These are phyloP conservation scores for Eucalyptus decipiens DNA, from an alignment of 345 rosid species.

Conservation along the genomic window DNA sequence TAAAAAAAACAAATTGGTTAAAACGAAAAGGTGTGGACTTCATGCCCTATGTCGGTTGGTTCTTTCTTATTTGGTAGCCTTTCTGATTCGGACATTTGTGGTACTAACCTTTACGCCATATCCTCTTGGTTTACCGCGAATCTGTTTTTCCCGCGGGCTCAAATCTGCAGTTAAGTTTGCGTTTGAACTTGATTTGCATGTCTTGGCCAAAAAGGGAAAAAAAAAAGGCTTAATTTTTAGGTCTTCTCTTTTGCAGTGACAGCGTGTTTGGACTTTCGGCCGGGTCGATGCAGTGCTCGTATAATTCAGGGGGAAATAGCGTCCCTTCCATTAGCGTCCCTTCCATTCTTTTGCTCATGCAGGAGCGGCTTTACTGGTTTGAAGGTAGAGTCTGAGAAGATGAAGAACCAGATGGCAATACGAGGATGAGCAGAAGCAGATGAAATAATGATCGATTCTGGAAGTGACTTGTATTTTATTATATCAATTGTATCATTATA, in stretches of 20 bases:
- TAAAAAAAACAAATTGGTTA: background rate
- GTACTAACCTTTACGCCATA: background rate
- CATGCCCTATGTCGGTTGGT: background rate
- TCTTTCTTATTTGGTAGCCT: background rate
- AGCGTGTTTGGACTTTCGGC: slow-evolving; percentile 93
- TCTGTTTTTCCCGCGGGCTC: background rate
- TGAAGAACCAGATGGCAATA: too few relatives aligned
- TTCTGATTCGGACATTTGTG: background rate
- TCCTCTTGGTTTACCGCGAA: background rate
- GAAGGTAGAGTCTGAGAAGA: slow-evolving; percentile 57
- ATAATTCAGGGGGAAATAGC: slow-evolving; percentile 65
- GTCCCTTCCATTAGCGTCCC: slow-evolving; percentile 97
- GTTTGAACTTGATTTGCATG: background rate
- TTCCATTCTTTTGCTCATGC: slow-evolving; percentile 87
- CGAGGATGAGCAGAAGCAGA: too few relatives aligned
- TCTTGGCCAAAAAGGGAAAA: background rate
- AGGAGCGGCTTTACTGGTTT: slow-evolving; percentile 72
- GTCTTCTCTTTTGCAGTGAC: slow-evolving; percentile 33
- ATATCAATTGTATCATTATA: too few relatives aligned
- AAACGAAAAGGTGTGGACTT: background rate
- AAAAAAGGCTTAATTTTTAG: background rate
- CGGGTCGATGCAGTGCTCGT: slow-evolving; percentile 87
- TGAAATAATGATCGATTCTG: too few relatives aligned
- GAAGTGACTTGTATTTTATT: too few relatives aligned
- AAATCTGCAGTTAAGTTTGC: background rate